Base-by-base conservation (phyloP, 768 basidiomycete genomes). In the Candolleomyces eurysporus region DNA sequence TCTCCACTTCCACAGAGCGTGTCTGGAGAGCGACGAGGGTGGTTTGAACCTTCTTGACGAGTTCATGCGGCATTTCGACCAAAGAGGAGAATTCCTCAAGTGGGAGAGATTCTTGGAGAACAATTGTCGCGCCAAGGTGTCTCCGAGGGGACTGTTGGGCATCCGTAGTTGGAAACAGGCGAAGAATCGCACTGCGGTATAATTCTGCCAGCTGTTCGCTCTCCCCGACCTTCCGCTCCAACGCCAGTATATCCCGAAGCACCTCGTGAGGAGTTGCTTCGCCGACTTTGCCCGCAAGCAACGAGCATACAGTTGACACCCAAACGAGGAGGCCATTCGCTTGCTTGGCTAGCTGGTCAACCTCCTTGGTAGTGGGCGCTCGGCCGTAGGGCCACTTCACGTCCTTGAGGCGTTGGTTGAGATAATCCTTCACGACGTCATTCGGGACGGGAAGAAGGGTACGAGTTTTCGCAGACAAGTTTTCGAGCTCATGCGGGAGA, bases 101-200 rank as follows among this genome's bases (percentile, higher is more conserved):
- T 21, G 54, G 54, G 8, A 56, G 36, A 19, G 36, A 14, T 56
- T 56, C 54, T n/a, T 56, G 54, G 10, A 56, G 54, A 16, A 56
- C 31, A 7, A 56, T 13, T 39, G 43, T 56, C 8, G 39, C 36
- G 7, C 54, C 54, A 32, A 56, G 32, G 36, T 40, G 22, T 13
- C n/a, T 36, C 36, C 36, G 54, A 2, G 40, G 31, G 19, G 42
- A 21, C 2, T 16, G 22, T 19, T 26, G 54, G n/a, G 9, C 32
- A 11, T 42, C 54, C 3, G 36, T 30, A 11, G 16, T 39, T 31
- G 54, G 54, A 39, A 56, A 56, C 13, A 56, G 54, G 14, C 21
- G 22, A 11, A 21, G 17, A 22, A 56, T n/a, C 7, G 54, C 54
- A 7, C 21, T 19, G 17, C 10, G 16, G 21, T 56, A 56, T 13